phyloP scores from a whole-genome alignment of 2,329 filamentous ascomycete genomes.

The Diaporthe vaccinii region DNA sequence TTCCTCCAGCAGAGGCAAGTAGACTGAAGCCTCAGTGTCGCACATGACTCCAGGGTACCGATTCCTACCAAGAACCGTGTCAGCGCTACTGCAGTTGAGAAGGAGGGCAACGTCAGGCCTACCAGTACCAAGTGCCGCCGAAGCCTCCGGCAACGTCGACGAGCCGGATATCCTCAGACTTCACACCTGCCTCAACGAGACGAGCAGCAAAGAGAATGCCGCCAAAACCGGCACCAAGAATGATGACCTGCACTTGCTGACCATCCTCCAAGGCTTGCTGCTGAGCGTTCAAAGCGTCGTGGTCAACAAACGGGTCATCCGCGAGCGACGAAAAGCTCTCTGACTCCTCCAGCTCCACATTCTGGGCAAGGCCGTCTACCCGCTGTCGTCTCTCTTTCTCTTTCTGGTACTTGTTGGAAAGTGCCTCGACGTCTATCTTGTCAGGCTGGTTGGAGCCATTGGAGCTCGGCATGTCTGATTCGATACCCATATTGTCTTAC shows the following conservation, averaged over 20 bases:
- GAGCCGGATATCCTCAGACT: constrained; percentile 55
- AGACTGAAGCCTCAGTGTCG: constrained; percentile 72
- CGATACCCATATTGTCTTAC: background rate
- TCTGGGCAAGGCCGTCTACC: constrained; percentile 51
- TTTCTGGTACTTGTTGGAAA: constrained; percentile 48
- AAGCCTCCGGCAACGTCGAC: constrained; percentile 59
- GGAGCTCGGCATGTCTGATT: background rate
- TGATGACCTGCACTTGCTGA: constrained; percentile 31
- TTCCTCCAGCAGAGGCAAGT: constrained; percentile 72
- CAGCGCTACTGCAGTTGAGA: background rate
- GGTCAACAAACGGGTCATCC: constrained; percentile 54
- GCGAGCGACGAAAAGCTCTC: constrained; percentile 45
- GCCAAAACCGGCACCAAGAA: constrained; percentile 54
- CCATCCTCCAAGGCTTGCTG: background rate
- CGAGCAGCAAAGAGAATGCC: constrained; percentile 52
- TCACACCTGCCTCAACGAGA: constrained; percentile 52
- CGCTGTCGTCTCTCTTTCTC: constrained; percentile 53
- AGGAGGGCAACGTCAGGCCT: background rate
- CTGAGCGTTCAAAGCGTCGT: constrained; percentile 48
- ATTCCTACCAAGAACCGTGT: constrained; percentile 46
- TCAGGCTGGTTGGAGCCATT: background rate
- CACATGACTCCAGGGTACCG: constrained; percentile 65
- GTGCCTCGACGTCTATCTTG: constrained; percentile 6
- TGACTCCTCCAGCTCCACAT: constrained; percentile 47
- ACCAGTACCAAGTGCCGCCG: constrained; percentile 66